Evolutionary conservation across 352 stramenopile species (phyloP).

Genomic region (Phytophthora litchii): DNA sequence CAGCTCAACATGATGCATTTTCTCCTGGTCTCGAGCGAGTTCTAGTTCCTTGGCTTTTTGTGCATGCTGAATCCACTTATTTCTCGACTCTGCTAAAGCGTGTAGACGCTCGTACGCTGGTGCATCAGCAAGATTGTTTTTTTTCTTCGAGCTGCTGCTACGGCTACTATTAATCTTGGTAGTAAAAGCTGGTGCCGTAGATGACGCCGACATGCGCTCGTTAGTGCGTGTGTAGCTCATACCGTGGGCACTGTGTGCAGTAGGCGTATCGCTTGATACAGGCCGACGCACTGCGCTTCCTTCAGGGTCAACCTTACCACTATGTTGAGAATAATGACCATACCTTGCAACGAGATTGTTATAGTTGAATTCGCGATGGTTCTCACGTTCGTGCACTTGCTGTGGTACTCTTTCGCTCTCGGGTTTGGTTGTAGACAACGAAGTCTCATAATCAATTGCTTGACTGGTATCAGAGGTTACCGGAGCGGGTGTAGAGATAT

Average conservation of each 20-base stretch:
- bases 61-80: constrained; percentile 77
- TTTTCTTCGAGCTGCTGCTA: constrained; percentile 35
- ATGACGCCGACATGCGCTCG: constrained; percentile 12
- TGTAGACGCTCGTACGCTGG: constrained; percentile 71
- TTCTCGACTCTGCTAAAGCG: constrained; percentile 66
- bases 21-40: constrained; percentile 48
- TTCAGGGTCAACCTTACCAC: constrained; percentile 52
- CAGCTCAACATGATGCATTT: constrained; percentile 42
- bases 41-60: constrained; percentile 73
- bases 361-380: constrained; percentile 69
- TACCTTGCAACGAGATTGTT: constrained; percentile 80
- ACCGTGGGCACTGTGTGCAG: constrained; percentile 43
- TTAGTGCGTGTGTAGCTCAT: constrained; percentile 36
- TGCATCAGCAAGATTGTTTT: constrained; percentile 31
- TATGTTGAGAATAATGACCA: constrained; percentile 74
- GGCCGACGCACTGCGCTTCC: constrained; percentile 12
- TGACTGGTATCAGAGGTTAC: background rate
- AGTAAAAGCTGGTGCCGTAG: constrained; percentile 28
- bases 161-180: constrained; percentile 14
- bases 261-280: constrained; percentile 34
- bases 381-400: constrained; percentile 44
- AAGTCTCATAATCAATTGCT: background rate
- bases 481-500: background rate
- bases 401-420: background rate
- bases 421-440: background rate